Evolutionary conservation across 2,329 filamentous ascomycete species (phyloP).

Genomic region (Aureobasidium vineae): DNA sequence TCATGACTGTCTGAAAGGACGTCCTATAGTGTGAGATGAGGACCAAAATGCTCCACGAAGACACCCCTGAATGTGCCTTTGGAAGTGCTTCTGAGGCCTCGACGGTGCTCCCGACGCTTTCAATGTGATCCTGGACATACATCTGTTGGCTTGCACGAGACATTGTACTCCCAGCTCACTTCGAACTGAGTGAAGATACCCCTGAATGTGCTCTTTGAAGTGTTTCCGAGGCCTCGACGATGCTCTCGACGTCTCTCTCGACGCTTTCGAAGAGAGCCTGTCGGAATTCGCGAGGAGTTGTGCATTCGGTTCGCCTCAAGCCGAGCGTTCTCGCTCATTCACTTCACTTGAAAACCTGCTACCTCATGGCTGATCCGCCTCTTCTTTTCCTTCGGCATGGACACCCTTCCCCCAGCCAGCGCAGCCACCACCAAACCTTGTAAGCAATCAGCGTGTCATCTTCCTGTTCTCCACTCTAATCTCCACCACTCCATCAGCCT

Average conservation of each 20-base stretch:
- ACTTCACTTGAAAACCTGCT: not conserved
- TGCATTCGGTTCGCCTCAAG: not conserved
- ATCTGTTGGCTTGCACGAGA: not conserved
- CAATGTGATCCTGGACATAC: not conserved
- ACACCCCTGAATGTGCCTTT: not conserved
- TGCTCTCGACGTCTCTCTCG: not conserved
- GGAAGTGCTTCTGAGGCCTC: not conserved
- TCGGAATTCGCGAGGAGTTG: not conserved
- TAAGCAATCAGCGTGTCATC: not conserved
- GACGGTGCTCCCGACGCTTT: not conserved
- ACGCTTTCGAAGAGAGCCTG: not conserved
- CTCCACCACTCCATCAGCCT: not conserved
- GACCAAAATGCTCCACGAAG: too few species aligned
- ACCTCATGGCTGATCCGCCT: not conserved
- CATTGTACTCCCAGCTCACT: not conserved
- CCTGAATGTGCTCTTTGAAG: not conserved
- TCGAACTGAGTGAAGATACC: not conserved
- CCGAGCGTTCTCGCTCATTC: not conserved
- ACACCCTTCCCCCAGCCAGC: not conserved
- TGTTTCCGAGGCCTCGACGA: not conserved
- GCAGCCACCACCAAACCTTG: not conserved
- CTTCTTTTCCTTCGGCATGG: not conserved
- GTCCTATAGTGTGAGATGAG: too few species aligned
- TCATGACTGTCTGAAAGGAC: too few species aligned
- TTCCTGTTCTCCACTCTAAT: not conserved